Evolutionary conservation across 1,139 yeast species (phyloP), one percentile per base, ranked within the genome.

Genomic region (Kurtzmaniella quercitrusa): DNA sequence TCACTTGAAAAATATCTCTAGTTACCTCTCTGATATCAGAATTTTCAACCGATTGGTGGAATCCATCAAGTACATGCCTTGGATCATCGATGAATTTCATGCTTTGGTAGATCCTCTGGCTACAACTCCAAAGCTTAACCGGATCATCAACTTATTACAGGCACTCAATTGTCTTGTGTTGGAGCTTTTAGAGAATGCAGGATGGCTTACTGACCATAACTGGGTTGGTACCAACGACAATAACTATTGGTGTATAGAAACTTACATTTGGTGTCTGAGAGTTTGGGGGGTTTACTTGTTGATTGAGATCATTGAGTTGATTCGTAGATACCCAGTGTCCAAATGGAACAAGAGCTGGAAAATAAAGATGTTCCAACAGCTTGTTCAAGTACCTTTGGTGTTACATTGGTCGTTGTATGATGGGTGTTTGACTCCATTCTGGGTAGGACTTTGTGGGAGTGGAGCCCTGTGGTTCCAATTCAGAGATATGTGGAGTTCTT

Each of bases 231-330:
- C 79, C 17, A 51, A 55, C 33, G 75, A 74, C 49, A 66, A 73
- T 52, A 52, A 54, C 43, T 67, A 63, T 52, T 73, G 77, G 77
- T 66, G 73, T 49, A 56, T 64, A 21, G 74, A 67, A 48, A 67
- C 77, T 1, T 73, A 73, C 52, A 62, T 73, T 21, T 66, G 79
- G 70, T 75, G 81, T 46, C 72, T 77, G 29, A 61, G 81, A 44
- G 68, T 78, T n/a, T 79, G 84, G 84, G 82, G 81, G 2, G 66
- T 66, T 0, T 79, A 75, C 57, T 65, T 79, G 11, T 55, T 70
- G 15, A 57, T 76, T 39, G 83, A 78, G 52, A 62, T 77, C 27
- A 49, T 73, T 15, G 80, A 76, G 50, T 55, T 71, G 38, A 50
- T 70, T 44, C 61, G 77, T 54, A 60, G 75, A 53, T 65, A 68